Percentiles rank a stretch among this genome's conserved stretches.
These are phyloP conservation scores for Amaranthus cruentus DNA, from an alignment of 148 eudicot genomes.

Conservation along the genomic window DNA sequence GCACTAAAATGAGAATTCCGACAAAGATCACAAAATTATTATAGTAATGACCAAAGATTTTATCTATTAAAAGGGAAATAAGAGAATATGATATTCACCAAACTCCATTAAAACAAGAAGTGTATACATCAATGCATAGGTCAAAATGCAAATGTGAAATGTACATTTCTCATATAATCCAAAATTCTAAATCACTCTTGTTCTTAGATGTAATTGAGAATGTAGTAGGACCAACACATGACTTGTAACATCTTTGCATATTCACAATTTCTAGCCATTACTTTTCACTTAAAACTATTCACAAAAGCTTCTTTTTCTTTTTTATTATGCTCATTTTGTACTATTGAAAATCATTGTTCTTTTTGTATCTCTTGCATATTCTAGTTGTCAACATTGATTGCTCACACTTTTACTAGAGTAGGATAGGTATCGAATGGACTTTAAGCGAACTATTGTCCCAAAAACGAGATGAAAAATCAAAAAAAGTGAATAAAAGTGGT, in stretches of 20 bases:
- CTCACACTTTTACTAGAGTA: constrained; percentile 16
- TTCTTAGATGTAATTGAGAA: constrained; percentile 26
- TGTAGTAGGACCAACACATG: constrained; percentile 26
- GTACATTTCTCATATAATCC: constrained; percentile 1
- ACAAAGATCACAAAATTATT: constrained; percentile 28
- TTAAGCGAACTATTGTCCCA: neutral
- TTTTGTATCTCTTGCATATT: constrained; percentile 4
- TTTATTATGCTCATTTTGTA: neutral
- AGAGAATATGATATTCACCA: constrained; percentile 23
- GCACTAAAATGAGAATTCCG: constrained; percentile 15
- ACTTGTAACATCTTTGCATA: neutral
- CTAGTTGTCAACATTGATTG: constrained; percentile 18
- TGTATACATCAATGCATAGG: constrained; percentile 7
- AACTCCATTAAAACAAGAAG: constrained; percentile 13
- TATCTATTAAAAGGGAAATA: neutral
- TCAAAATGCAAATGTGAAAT: constrained; percentile 19
- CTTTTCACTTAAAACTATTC: constrained; percentile 24
- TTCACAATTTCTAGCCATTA: constrained; percentile 21
- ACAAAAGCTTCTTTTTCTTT: neutral
- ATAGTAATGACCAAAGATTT: neutral
- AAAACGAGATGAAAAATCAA: no score
- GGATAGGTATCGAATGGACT: constrained; percentile 15
- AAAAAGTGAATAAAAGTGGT: no score
- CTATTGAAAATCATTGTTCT: neutral
- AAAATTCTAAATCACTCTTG: constrained; percentile 9